Conservation (phyloP, 2,329 filamentous ascomycete genomes). For the Arthrobotrys entomopaga region DNA sequence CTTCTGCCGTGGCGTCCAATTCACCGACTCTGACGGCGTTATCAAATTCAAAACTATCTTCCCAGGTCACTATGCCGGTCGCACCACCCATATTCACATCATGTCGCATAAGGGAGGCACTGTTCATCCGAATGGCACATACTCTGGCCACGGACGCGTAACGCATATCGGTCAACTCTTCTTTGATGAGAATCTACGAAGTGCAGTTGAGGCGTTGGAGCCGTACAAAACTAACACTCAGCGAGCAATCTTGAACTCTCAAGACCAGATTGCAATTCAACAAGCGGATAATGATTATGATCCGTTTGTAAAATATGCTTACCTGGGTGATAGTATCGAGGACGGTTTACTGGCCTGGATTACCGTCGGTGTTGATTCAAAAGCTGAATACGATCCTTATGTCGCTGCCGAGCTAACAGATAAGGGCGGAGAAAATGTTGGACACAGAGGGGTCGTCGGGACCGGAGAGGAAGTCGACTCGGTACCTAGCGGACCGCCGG, state of each 20-base stretch:
- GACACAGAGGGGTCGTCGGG: conserved; percentile 35
- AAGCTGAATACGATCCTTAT: conserved; percentile 59
- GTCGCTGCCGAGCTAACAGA: conserved; percentile 61
- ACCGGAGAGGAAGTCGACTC: conserved; percentile 45
- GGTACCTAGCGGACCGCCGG: conserved; percentile 36
- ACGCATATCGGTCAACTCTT: conserved; percentile 74
- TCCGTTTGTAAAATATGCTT: conserved; percentile 70
- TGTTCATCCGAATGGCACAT: conserved; percentile 64
- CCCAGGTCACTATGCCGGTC: conserved; percentile 65
- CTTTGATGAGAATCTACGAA: conserved; percentile 71
- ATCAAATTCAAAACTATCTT: conserved; percentile 64
- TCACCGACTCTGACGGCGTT: conserved; percentile 63
- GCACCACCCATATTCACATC: conserved; percentile 67
- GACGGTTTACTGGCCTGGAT: conserved; percentile 70
- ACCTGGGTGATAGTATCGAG: conserved; percentile 67
- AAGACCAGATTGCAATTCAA: conserved; percentile 66
- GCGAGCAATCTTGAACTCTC: conserved; percentile 65
- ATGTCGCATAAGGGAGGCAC: conserved; percentile 64
- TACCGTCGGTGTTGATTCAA: conserved; percentile 66
- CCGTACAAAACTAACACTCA: conserved; percentile 67
- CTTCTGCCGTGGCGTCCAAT: conserved; percentile 63
- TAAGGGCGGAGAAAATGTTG: conserved; percentile 61
- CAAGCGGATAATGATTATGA: conserved; percentile 68
- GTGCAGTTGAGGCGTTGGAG: conserved; percentile 64
- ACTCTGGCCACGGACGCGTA: conserved; percentile 66